Conservation (phyloP, 768 basidiomycete genomes). For the Lactarius hengduanensis region DNA sequence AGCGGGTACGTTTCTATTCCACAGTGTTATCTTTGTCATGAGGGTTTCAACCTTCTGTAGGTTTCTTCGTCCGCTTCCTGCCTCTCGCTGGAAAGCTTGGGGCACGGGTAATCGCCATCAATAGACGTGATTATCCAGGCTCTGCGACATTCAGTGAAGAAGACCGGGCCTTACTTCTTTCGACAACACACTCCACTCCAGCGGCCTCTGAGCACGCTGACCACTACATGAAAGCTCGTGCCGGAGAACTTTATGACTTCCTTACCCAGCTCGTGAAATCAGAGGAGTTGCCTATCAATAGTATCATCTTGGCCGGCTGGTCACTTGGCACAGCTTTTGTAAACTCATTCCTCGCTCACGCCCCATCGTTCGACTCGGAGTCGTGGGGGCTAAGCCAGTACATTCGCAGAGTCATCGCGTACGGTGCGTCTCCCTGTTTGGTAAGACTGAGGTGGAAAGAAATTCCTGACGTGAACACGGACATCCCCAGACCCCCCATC, state of each 20-base stretch:
- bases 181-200: background rate
- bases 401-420: background rate
- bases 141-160: slow-evolving; percentile 1
- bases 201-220: background rate
- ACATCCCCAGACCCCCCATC: background rate
- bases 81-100: slow-evolving; percentile 1
- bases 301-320: background rate
- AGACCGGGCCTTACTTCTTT: background rate
- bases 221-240: background rate
- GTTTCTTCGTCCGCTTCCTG: background rate
- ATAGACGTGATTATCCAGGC: slow-evolving; percentile 5
- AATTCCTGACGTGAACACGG: background rate
- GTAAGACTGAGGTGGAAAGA: too few species aligned
- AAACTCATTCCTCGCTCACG: background rate
- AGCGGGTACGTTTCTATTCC: background rate
- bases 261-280: background rate
- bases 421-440: background rate
- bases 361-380: background rate
- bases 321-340: background rate
- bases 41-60: background rate
- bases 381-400: background rate
- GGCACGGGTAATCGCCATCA: background rate
- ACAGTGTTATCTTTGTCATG: too few species aligned
- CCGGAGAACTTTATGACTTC: background rate
- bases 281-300: background rate